Percentiles rank a stretch among this genome's conserved stretches.
Conservation (phyloP, 1,284 basidiomycete genomes). For the Exobasidium rhododendri region DNA sequence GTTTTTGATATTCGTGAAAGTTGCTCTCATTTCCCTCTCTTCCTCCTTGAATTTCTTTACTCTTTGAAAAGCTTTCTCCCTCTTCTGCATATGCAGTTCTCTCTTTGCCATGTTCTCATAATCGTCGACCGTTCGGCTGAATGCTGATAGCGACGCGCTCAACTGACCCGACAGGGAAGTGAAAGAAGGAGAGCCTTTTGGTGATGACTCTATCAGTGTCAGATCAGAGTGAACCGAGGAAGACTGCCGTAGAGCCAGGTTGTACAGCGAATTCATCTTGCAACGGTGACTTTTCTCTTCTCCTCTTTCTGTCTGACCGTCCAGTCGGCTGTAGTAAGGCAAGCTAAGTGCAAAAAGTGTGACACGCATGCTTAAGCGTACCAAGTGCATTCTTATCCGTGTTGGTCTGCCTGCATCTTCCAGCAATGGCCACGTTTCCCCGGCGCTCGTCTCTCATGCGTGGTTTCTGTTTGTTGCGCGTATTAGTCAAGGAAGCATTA, state of each 20-base stretch:
- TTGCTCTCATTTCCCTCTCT: slow-evolving; percentile 33
- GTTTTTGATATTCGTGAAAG: slow-evolving; percentile 32
- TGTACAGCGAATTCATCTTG: slow-evolving; percentile 52
- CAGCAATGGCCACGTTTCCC: too few species aligned
- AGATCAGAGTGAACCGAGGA: slow-evolving; percentile 50
- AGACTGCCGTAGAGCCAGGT: slow-evolving; percentile 49
- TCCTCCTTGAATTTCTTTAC: slow-evolving; percentile 49
- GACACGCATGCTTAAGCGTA: too few species aligned
- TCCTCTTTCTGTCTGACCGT: not conserved
- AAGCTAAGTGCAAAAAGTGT: too few species aligned
- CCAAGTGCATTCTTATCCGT: too few species aligned
- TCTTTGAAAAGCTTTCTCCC: slow-evolving; percentile 48
- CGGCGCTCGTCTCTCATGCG: too few species aligned
- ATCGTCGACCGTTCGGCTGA: slow-evolving; percentile 51
- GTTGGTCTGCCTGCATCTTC: too few species aligned
- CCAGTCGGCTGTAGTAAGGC: too few species aligned
- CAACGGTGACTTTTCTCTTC: not conserved
- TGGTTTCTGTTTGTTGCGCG: too few species aligned
- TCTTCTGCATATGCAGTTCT: slow-evolving; percentile 48
- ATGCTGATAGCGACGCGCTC: slow-evolving; percentile 38
- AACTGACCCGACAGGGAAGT: slow-evolving; percentile 36
- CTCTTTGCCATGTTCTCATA: slow-evolving; percentile 52
- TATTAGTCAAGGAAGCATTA: too few species aligned
- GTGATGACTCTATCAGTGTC: slow-evolving; percentile 33
- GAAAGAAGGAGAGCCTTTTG: slow-evolving; percentile 19